phyloP scores from a whole-genome alignment of 768 basidiomycete genomes.

The Boletellus ananiceps region DNA sequence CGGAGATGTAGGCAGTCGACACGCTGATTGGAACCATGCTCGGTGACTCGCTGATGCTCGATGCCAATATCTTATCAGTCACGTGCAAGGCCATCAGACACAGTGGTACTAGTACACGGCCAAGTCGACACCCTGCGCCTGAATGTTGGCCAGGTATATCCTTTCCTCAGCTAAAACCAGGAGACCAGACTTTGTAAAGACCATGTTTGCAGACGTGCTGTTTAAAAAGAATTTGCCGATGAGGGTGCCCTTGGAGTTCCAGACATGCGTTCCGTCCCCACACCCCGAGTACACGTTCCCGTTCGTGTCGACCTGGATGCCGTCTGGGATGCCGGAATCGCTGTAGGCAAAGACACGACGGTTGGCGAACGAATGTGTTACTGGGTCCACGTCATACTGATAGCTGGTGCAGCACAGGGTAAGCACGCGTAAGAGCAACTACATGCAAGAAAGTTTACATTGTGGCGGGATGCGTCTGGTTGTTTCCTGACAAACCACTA shows the following conservation, averaged over 20 bases:
- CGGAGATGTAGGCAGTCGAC: conserved; percentile 41
- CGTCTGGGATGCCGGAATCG: conserved; percentile 65
- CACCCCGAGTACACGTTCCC: conserved; percentile 68
- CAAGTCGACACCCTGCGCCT: conserved; percentile 27
- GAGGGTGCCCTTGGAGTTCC: conserved; percentile 50
- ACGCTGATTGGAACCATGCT: conserved; percentile 10
- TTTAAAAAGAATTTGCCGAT: conserved; percentile 62
- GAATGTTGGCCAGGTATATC: conserved; percentile 37
- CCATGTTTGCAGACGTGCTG: conserved; percentile 33
- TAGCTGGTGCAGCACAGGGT: conserved; percentile 41
- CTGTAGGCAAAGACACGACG: conserved; percentile 63
- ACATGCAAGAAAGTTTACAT: conserved; percentile 45
- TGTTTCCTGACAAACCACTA: conserved; percentile 44
- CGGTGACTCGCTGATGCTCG: neutral
- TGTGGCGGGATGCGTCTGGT: conserved; percentile 62
- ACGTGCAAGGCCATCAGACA: too few species aligned
- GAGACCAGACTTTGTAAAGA: conserved; percentile 39
- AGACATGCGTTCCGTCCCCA: conserved; percentile 66
- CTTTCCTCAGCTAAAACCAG: conserved; percentile 38
- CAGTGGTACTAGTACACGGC: neutral
- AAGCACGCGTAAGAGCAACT: neutral
- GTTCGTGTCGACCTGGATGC: conserved; percentile 56
- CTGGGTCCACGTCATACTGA: conserved; percentile 60
- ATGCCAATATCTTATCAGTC: conserved; percentile 14
- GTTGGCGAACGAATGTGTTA: conserved; percentile 51